A percentile compares a stretch with the other conserved stretches of the same genome.
phyloP scores from a whole-genome alignment of 2,329 filamentous ascomycete species.

The Chrysoporthe austroafricana region DNA sequence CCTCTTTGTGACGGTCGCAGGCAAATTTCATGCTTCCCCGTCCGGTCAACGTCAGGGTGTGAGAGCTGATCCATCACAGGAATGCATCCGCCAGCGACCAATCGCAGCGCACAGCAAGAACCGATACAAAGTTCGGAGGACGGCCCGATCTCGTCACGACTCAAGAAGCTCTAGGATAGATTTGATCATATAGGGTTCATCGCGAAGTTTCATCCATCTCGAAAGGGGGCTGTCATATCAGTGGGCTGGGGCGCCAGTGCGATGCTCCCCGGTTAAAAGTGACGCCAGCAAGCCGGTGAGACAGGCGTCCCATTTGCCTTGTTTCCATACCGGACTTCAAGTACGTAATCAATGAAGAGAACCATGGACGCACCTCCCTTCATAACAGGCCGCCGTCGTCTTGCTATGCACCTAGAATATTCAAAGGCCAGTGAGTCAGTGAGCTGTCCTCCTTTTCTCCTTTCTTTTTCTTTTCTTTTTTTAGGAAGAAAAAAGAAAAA shows the following conservation, averaged over 20 bases:
- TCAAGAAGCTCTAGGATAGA: not conserved
- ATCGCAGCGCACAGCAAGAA: not conserved
- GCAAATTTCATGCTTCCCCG: slow-evolving; percentile 1
- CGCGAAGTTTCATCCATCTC: not conserved
- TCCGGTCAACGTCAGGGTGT: not conserved
- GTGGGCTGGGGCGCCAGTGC: slow-evolving; percentile 2
- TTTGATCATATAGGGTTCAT: not conserved
- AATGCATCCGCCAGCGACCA: not conserved
- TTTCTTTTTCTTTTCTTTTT: not conserved
- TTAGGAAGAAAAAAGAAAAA: not conserved
- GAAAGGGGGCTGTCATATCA: not conserved
- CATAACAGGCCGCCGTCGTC: no score
- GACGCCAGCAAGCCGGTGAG: not conserved
- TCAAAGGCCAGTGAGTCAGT: no score
- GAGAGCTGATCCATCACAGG: not conserved
- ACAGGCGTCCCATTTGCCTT: not conserved
- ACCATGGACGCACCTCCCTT: not conserved
- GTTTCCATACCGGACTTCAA: not conserved
- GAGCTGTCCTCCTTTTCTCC: no score
- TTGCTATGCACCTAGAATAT: no score
- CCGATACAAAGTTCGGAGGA: not conserved
- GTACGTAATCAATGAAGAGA: not conserved
- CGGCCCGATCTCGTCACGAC: slow-evolving; percentile 1
- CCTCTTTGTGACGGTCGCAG: not conserved
- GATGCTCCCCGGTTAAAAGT: not conserved